Conservation (phyloP, 257 asterid species). For the Jasminum sambac region DNA sequence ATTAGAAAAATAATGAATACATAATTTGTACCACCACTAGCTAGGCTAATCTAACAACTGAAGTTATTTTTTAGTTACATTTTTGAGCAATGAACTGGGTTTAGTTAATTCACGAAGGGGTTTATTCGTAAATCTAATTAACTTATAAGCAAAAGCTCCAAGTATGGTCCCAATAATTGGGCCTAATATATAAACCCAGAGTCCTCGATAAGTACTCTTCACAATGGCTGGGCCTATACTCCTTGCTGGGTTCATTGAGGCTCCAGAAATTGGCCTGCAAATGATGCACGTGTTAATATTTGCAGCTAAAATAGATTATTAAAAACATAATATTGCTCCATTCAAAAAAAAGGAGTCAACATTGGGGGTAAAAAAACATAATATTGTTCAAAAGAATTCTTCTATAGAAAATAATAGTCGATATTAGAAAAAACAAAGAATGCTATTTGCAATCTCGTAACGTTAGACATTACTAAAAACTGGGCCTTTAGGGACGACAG, state of each 20-base stretch:
- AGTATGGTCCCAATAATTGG: constrained; percentile 55
- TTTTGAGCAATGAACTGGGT: constrained; percentile 21
- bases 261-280: constrained; percentile 83
- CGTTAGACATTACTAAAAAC: too few relatives aligned
- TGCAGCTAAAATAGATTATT: neutral
- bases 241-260: constrained; percentile 93
- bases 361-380: too few relatives aligned
- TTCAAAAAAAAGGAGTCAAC: too few relatives aligned
- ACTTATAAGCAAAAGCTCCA: constrained; percentile 59
- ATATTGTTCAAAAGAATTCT: too few relatives aligned
- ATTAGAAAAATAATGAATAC: neutral
- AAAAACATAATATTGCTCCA: neutral
- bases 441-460: too few relatives aligned
- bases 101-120: constrained; percentile 44
- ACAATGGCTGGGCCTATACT: constrained; percentile 84
- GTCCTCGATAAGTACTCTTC: constrained; percentile 40
- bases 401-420: too few relatives aligned
- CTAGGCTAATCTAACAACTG: neutral
- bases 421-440: too few relatives aligned
- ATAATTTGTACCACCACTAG: neutral
- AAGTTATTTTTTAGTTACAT: neutral
- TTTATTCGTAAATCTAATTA: constrained; percentile 50
- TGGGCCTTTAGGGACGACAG: too few relatives aligned
- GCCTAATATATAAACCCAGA: constrained; percentile 68
- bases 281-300: neutral